phyloP scores from a whole-genome alignment of 495 filamentous ascomycete genomes.

The Xylaria intraflava region DNA sequence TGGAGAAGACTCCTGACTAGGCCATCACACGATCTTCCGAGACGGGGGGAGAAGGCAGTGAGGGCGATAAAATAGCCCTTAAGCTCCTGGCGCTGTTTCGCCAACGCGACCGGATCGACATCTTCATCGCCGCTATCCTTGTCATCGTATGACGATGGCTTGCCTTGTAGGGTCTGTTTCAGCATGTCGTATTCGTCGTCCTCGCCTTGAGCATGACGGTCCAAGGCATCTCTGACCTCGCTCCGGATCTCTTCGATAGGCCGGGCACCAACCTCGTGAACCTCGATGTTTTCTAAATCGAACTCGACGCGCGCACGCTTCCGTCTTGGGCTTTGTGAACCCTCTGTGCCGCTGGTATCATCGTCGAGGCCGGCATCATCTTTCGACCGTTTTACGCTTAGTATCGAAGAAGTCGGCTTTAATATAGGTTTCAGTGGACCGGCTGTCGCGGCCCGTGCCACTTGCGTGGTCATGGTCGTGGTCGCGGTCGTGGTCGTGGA shows the following conservation, averaged over 20 bases:
- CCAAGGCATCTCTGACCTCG: conserved; percentile 68
- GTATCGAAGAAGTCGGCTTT: conserved; percentile 30
- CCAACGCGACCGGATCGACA: conserved; percentile 29
- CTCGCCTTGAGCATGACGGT: conserved; percentile 59
- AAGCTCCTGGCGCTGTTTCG: conserved; percentile 49
- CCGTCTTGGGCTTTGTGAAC: conserved; percentile 15
- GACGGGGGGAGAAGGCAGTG: conserved; percentile 59
- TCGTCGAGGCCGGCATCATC: conserved; percentile 36
- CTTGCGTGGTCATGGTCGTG: conserved; percentile 15
- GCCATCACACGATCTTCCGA: conserved; percentile 63
- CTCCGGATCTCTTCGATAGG: conserved; percentile 54
- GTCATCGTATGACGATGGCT: conserved; percentile 21
- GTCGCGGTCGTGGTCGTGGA: conserved; percentile 14
- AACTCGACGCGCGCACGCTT: conserved; percentile 65
- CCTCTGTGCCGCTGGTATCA: conserved; percentile 44
- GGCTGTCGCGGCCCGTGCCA: conserved; percentile 11
- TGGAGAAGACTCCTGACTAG: conserved; percentile 66
- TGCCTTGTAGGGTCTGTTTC: conserved; percentile 48
- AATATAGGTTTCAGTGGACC: conserved; percentile 42
- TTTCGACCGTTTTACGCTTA: conserved; percentile 31
- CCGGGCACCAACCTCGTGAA: conserved; percentile 45
- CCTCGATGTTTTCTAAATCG: conserved; percentile 61
- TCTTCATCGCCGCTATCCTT: conserved; percentile 36
- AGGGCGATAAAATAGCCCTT: conserved; percentile 72
- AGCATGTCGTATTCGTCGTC: conserved; percentile 66